Conservation (phyloP, 345 rosid species). For the Populus simonii region DNA sequence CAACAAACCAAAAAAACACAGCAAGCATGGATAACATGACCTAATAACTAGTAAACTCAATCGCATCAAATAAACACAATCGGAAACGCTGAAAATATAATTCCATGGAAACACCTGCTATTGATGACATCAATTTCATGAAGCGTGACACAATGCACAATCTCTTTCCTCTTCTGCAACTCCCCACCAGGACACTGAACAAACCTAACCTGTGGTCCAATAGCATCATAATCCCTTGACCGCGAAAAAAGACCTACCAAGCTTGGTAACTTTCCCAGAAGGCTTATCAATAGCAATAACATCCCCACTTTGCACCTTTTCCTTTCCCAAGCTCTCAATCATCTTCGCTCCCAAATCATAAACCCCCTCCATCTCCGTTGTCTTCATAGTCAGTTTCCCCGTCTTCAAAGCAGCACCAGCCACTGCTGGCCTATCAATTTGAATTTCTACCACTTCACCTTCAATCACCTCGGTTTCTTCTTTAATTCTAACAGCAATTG, state of each 20-base stretch:
- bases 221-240: conserved; percentile 92
- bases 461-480: conserved; percentile 88
- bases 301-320: conserved; percentile 95
- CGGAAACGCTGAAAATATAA: neutral
- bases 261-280: conserved; percentile 80
- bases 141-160: conserved; percentile 87
- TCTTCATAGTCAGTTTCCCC: conserved; percentile 83
- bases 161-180: conserved; percentile 94
- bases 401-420: conserved; percentile 85
- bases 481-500: conserved; percentile 86
- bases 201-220: conserved; percentile 94
- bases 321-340: conserved; percentile 86
- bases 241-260: conserved; percentile 86
- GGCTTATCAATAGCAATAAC: conserved; percentile 87
- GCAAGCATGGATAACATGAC: neutral
- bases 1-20: neutral
- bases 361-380: conserved; percentile 93
- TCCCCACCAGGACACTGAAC: conserved; percentile 98
- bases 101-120: conserved; percentile 55
- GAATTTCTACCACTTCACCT: conserved; percentile 92
- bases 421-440: conserved; percentile 75
- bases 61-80: neutral
- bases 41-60: neutral
- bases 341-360: conserved; percentile 89
- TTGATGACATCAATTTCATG: conserved; percentile 98